These are phyloP conservation scores for Patellifolia procumbens DNA, from an alignment of 179 eudicot genomes.

Conservation along the genomic window DNA sequence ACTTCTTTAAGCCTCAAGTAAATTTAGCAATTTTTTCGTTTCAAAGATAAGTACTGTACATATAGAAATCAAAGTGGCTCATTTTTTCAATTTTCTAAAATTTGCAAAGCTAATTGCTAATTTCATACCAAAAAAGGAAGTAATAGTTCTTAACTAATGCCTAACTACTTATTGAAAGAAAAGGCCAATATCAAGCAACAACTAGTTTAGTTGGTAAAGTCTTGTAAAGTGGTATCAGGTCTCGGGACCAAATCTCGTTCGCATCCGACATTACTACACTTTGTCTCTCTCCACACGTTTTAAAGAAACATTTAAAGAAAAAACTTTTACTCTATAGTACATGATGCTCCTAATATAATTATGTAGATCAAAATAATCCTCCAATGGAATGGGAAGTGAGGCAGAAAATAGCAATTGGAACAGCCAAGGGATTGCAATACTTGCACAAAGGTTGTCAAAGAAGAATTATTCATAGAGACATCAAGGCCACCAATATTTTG, in stretches of 20 bases:
- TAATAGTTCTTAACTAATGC: not conserved
- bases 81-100: too few species aligned
- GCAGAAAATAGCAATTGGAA: constrained; percentile 77
- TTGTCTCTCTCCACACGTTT: too few species aligned
- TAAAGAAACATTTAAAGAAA: too few species aligned
- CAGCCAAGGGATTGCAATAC: constrained; percentile 84
- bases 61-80: not conserved
- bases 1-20: not conserved
- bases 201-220: too few species aligned
- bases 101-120: not conserved
- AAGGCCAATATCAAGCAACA: too few species aligned
- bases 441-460: constrained; percentile 91
- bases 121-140: too few species aligned
- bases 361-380: constrained; percentile 60
- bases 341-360: not conserved
- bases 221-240: too few species aligned
- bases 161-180: too few species aligned
- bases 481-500: constrained; percentile 78
- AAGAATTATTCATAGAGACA: constrained; percentile 91
- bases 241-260: too few species aligned
- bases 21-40: not conserved
- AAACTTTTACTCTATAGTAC: too few species aligned
- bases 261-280: too few species aligned
- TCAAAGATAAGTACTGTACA: too few species aligned
- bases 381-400: constrained; percentile 81